A percentile compares a stretch with the other conserved stretches of the same genome.
phyloP scores from a whole-genome alignment of 2,329 filamentous ascomycete species.

The Gaeumannomyces sp. region DNA sequence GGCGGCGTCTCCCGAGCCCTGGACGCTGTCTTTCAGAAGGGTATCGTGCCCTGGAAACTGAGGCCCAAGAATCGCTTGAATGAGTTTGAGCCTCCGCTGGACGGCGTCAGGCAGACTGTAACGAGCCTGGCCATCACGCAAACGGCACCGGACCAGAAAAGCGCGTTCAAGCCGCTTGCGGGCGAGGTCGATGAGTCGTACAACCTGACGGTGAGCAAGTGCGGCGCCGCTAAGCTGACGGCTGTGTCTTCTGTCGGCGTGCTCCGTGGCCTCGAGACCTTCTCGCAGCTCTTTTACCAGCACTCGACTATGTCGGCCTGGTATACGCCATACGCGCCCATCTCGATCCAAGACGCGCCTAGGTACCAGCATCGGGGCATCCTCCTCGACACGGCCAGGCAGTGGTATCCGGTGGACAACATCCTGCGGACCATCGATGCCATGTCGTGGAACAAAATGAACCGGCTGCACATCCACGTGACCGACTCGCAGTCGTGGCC shows the following conservation, averaged over 20 bases:
- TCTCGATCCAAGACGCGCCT: slow-evolving; percentile 66
- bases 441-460: slow-evolving; percentile 74
- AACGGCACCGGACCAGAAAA: slow-evolving; percentile 43
- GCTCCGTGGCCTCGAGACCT: slow-evolving; percentile 67
- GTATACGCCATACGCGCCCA: slow-evolving; percentile 68
- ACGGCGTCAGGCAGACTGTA: slow-evolving; percentile 38
- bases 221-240: slow-evolving; percentile 55
- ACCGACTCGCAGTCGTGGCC: slow-evolving; percentile 86
- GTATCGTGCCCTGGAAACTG: slow-evolving; percentile 75
- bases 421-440: slow-evolving; percentile 73
- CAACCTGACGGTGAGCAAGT: slow-evolving; percentile 50
- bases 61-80: slow-evolving; percentile 51
- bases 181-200: slow-evolving; percentile 73
- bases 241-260: slow-evolving; percentile 64
- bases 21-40: slow-evolving; percentile 57
- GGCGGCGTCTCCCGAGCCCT: slow-evolving; percentile 54
- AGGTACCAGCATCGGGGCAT: slow-evolving; percentile 72
- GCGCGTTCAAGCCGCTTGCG: slow-evolving; percentile 53
- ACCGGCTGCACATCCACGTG: slow-evolving; percentile 72
- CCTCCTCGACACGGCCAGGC: slow-evolving; percentile 71
- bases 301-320: slow-evolving; percentile 50
- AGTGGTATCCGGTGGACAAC: slow-evolving; percentile 60
- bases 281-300: slow-evolving; percentile 73
- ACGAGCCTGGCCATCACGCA: slow-evolving; percentile 57
- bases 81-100: slow-evolving; percentile 55